These are phyloP conservation scores for Aureobasidium sp. DNA, from an alignment of 2,329 filamentous ascomycete genomes.

Conservation along the genomic window DNA sequence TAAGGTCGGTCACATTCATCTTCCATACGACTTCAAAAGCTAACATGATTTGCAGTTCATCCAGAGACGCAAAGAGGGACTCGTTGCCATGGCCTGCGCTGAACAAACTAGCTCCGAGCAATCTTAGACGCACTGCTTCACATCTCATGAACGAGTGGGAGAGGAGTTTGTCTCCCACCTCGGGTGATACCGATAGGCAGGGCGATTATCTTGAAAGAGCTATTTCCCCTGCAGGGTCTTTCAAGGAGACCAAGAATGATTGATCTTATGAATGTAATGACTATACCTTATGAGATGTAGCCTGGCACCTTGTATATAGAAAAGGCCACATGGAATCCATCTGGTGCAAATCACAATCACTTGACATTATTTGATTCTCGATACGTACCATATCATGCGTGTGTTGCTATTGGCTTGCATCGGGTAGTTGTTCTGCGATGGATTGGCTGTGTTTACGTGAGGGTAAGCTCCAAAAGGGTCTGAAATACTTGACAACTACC, in stretches of 20 bases:
- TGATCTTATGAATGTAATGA: neutral
- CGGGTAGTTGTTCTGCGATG: neutral
- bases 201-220: slow-evolving; percentile 7
- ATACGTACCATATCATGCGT: neutral
- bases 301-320: neutral
- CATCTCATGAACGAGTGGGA: slow-evolving; percentile 90
- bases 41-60: neutral
- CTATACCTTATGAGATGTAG: neutral
- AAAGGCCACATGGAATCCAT: neutral
- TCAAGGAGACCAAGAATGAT: slow-evolving; percentile 15
- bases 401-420: neutral
- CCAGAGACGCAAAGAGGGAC: slow-evolving; percentile 27
- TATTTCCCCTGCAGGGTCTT: neutral
- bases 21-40: neutral
- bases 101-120: slow-evolving; percentile 63
- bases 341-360: neutral
- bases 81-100: slow-evolving; percentile 59
- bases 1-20: neutral
- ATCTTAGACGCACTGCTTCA: slow-evolving; percentile 73
- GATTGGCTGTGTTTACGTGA: neutral
- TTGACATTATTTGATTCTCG: neutral
- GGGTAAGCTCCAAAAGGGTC: neutral
- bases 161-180: slow-evolving; percentile 50
- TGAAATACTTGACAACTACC: neutral
- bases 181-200: neutral